These are phyloP conservation scores for Curvularia sp. DNA, from an alignment of 2,329 filamentous ascomycete genomes.

Conservation along the genomic window DNA sequence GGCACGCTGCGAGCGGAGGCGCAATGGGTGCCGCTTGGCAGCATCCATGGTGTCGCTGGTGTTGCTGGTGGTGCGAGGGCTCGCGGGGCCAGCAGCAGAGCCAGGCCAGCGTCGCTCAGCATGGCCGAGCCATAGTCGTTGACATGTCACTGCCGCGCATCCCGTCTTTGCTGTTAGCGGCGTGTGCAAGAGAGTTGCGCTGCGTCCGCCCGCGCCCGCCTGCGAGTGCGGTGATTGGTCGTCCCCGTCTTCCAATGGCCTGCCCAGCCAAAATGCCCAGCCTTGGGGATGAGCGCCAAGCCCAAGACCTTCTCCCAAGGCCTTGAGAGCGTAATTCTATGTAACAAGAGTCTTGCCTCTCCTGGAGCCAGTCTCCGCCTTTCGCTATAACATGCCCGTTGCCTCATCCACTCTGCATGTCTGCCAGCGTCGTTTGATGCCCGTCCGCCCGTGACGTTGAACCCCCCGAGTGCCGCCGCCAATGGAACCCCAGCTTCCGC, in stretches of 20 bases:
- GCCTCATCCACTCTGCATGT: constrained; percentile 32
- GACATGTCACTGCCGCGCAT: constrained; percentile 32
- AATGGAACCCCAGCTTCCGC: constrained; percentile 46
- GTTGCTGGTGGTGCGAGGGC: background rate
- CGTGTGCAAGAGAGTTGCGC: constrained; percentile 14
- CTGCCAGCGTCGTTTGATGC: constrained; percentile 36
- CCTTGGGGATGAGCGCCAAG: constrained; percentile 41
- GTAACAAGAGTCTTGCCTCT: constrained; percentile 47
- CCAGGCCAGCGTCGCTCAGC: constrained; percentile 16
- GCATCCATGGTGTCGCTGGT: background rate
- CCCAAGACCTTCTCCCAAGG: constrained; percentile 43
- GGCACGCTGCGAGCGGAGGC: constrained; percentile 24
- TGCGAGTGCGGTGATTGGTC: constrained; percentile 33
- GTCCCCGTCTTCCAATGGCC: constrained; percentile 17
- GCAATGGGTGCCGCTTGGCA: constrained; percentile 26
- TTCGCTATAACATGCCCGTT: constrained; percentile 47
- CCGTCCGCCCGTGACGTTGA: constrained; percentile 32
- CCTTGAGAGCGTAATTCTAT: constrained; percentile 43
- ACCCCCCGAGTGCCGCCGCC: constrained; percentile 28
- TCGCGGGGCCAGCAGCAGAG: background rate
- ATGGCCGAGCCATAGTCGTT: constrained; percentile 12
- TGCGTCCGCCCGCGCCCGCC: constrained; percentile 9
- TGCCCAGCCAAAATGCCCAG: constrained; percentile 38
- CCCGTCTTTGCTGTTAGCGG: constrained; percentile 39
- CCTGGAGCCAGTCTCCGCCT: constrained; percentile 40